phyloP scores from a whole-genome alignment of 306 rosid genomes.

The Dalbergia cultrata region DNA sequence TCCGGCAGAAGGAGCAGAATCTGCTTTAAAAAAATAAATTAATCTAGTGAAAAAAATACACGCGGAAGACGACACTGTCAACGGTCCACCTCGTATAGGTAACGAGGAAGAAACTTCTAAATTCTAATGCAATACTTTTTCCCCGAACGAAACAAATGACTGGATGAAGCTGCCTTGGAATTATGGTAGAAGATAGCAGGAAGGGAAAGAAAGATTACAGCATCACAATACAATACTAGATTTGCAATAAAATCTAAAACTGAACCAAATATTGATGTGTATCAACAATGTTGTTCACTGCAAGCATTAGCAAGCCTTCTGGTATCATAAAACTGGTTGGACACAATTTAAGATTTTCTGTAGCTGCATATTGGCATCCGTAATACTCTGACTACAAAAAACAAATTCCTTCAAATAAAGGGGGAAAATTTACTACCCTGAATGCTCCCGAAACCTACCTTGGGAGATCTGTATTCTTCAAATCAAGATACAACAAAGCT shows the following conservation, averaged over 20 bases:
- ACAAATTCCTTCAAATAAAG: conserved; percentile 44
- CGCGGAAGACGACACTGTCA: neutral
- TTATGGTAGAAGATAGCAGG: neutral
- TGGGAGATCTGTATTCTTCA: conserved; percentile 46
- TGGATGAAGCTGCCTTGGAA: conserved; percentile 16
- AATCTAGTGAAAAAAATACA: neutral
- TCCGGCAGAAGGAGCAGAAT: neutral
- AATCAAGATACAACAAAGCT: conserved; percentile 40
- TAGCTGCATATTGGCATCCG: conserved; percentile 54
- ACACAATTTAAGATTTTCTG: conserved; percentile 45
- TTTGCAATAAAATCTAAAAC: conserved; percentile 37
- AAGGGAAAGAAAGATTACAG: conserved; percentile 17
- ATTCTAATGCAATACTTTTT: conserved; percentile 24
- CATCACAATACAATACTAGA: conserved; percentile 32
- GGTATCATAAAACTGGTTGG: conserved; percentile 40
- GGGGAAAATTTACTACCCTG: conserved; percentile 54
- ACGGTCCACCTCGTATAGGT: neutral
- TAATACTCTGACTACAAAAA: conserved; percentile 49
- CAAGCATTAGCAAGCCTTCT: conserved; percentile 44
- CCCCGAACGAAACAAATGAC: conserved; percentile 12
- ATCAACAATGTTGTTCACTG: conserved; percentile 49
- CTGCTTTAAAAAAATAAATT: neutral
- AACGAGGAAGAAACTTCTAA: conserved; percentile 3
- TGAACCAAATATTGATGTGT: conserved; percentile 43
- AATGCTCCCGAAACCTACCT: conserved; percentile 60